Percentiles rank a stretch among this genome's conserved stretches.
These are phyloP conservation scores for Neostapfia colusana DNA, from an alignment of 176 grass and related monocot species.

Conservation along the genomic window DNA sequence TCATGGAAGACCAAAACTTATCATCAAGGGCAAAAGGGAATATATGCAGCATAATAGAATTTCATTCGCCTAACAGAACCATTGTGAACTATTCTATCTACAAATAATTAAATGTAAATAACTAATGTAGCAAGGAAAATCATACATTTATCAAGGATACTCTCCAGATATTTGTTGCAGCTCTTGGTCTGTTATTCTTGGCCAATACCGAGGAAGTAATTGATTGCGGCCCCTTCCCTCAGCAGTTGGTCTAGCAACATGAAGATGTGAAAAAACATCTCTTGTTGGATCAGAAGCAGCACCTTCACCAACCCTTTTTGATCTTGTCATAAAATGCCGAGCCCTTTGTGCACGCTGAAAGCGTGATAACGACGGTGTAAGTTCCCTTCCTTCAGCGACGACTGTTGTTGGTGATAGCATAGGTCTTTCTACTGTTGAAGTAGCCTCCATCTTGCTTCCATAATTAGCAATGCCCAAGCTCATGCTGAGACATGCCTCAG, in stretches of 20 bases:
- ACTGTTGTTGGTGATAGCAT: slow-evolving; percentile 51
- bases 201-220: slow-evolving; percentile 97
- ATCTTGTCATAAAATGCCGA: slow-evolving; percentile 61
- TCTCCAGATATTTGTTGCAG: slow-evolving; percentile 99
- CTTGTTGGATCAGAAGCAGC: slow-evolving; percentile 62
- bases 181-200: slow-evolving; percentile 98
- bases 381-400: slow-evolving; percentile 59
- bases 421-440: slow-evolving; percentile 59
- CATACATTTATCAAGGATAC: slow-evolving; percentile 63
- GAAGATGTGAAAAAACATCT: slow-evolving; percentile 79
- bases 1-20: slow-evolving; percentile 58
- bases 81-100: neutral
- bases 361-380: slow-evolving; percentile 44
- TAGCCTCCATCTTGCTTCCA: slow-evolving; percentile 54
- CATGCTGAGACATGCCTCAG: slow-evolving; percentile 83
- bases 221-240: slow-evolving; percentile 92
- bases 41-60: neutral
- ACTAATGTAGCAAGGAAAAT: slow-evolving; percentile 20
- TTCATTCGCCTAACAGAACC: slow-evolving; percentile 4
- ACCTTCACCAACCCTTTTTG: slow-evolving; percentile 56
- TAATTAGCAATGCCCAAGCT: slow-evolving; percentile 66
- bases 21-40: neutral
- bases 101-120: slow-evolving; percentile 1
- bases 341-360: slow-evolving; percentile 74
- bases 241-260: slow-evolving; percentile 88